A percentile compares a stretch with the other conserved stretches of the same genome.
Evolutionary conservation across 2,329 filamentous ascomycete genomes (phyloP).

Genomic region (Claviceps sorghi): DNA sequence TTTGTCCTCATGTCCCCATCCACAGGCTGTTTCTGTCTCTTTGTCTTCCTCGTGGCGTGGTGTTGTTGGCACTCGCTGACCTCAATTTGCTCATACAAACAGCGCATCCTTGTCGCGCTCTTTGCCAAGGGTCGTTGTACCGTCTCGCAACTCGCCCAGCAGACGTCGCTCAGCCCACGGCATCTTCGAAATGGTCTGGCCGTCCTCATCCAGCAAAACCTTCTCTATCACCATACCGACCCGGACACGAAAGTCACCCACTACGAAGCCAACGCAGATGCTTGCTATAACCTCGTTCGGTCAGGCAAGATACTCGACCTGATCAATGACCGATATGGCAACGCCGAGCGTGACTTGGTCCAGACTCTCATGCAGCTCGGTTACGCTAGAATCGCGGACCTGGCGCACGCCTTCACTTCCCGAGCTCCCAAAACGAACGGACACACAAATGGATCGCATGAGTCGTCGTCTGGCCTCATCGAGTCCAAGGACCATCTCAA

Average conservation of each 20-base stretch:
- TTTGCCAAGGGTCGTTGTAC: slow-evolving; percentile 65
- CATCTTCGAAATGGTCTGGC: slow-evolving; percentile 70
- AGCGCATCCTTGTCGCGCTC: slow-evolving; percentile 77
- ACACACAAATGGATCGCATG: slow-evolving; percentile 20
- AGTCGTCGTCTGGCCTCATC: slow-evolving; percentile 21
- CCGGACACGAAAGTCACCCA: slow-evolving; percentile 47
- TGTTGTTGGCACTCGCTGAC: slow-evolving; percentile 14
- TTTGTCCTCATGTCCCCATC: slow-evolving; percentile 3
- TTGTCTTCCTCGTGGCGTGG: background rate
- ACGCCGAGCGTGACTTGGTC: slow-evolving; percentile 58
- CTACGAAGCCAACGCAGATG: slow-evolving; percentile 72
- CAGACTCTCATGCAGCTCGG: slow-evolving; percentile 64
- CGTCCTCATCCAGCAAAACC: slow-evolving; percentile 76
- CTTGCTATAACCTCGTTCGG: slow-evolving; percentile 70
- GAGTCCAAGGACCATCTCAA: slow-evolving; percentile 34
- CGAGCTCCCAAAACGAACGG: slow-evolving; percentile 22
- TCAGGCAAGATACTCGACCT: slow-evolving; percentile 68
- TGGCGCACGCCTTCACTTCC: slow-evolving; percentile 46
- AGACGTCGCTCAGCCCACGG: slow-evolving; percentile 57
- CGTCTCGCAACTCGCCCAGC: slow-evolving; percentile 51
- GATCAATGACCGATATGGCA: slow-evolving; percentile 58
- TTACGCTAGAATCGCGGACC: slow-evolving; percentile 56
- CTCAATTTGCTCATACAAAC: slow-evolving; percentile 8
- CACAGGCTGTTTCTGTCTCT: background rate
- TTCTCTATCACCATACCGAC: slow-evolving; percentile 60